A percentile compares a stretch with the other conserved stretches of the same genome.
Evolutionary conservation across 805 yeast genomes (phyloP).

Genomic region (Naumovozyma dairenensis): DNA sequence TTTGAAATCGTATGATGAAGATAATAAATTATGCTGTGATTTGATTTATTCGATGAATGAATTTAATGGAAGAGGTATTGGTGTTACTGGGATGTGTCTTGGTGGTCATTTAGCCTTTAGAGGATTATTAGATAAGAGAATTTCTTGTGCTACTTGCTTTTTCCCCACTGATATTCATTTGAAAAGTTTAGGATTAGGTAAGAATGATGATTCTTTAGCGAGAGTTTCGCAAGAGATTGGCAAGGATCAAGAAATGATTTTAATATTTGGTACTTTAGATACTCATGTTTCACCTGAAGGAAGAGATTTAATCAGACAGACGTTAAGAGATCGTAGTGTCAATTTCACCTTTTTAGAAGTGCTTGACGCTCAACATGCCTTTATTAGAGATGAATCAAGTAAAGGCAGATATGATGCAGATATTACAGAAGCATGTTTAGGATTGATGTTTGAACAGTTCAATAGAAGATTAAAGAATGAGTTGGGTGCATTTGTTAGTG

Average conservation of each 20-base stretch:
- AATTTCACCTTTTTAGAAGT: constrained; percentile 65
- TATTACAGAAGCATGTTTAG: constrained; percentile 54
- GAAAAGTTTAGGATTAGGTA: constrained; percentile 54
- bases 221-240: constrained; percentile 43
- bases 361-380: constrained; percentile 76
- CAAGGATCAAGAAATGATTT: constrained; percentile 45
- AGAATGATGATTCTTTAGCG: constrained; percentile 54
- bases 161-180: constrained; percentile 75
- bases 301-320: constrained; percentile 56
- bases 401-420: constrained; percentile 82
- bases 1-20: constrained; percentile 66
- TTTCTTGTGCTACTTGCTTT: constrained; percentile 61
- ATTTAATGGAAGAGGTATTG: constrained; percentile 56
- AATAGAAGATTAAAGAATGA: constrained; percentile 58
- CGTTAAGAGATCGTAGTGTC: constrained; percentile 48
- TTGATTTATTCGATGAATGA: constrained; percentile 47
- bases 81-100: constrained; percentile 81
- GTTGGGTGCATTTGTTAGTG: constrained; percentile 53
- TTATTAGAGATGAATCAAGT: constrained; percentile 66
- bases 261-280: constrained; percentile 72
- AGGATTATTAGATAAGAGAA: constrained; percentile 48
- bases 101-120: constrained; percentile 79
- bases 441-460: constrained; percentile 61
- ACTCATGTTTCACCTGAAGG: constrained; percentile 76
- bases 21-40: constrained; percentile 53